A percentile compares a stretch with the other conserved stretches of the same genome.
These are phyloP conservation scores for Stagonosporopsis tanaceti DNA, from an alignment of 2,329 filamentous ascomycete genomes.

Conservation along the genomic window DNA sequence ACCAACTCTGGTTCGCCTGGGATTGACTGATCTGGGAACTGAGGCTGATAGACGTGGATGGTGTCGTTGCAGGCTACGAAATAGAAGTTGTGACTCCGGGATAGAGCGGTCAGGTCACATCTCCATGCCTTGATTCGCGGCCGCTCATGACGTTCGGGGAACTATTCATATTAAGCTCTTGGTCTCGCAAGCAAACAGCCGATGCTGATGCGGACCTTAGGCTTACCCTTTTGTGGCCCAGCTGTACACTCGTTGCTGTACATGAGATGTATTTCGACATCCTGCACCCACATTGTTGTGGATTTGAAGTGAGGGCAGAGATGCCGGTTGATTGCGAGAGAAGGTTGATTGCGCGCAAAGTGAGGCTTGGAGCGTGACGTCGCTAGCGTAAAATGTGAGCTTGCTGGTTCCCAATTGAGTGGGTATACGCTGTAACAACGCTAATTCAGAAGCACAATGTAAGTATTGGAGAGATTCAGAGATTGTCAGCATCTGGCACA, in stretches of 20 bases:
- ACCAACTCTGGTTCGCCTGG: slow-evolving; percentile 47
- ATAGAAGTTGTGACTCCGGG: slow-evolving; percentile 57
- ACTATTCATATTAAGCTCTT: slow-evolving; percentile 17
- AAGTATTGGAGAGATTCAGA: background rate
- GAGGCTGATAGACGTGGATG: slow-evolving; percentile 55
- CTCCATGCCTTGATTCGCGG: slow-evolving; percentile 48
- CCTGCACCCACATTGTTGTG: slow-evolving; percentile 6
- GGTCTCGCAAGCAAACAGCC: background rate
- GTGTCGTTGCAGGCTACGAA: slow-evolving; percentile 54
- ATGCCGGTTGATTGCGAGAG: background rate
- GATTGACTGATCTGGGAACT: slow-evolving; percentile 53
- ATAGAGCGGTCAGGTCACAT: slow-evolving; percentile 57
- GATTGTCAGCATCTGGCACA: background rate
- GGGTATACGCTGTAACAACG: background rate
- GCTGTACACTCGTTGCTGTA: slow-evolving; percentile 35
- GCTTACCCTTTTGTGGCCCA: slow-evolving; percentile 36
- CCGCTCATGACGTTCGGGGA: slow-evolving; percentile 14
- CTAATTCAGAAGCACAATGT: background rate
- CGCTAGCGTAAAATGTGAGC: slow-evolving; percentile 9
- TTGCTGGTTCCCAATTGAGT: slow-evolving; percentile 1
- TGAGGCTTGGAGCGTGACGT: slow-evolving; percentile 17
- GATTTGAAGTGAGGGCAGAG: background rate
- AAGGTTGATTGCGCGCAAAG: background rate
- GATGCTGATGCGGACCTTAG: background rate
- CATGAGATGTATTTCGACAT: slow-evolving; percentile 35